Base-by-base conservation (phyloP, 2,329 filamentous ascomycete genomes). In the Alternaria viburni region DNA sequence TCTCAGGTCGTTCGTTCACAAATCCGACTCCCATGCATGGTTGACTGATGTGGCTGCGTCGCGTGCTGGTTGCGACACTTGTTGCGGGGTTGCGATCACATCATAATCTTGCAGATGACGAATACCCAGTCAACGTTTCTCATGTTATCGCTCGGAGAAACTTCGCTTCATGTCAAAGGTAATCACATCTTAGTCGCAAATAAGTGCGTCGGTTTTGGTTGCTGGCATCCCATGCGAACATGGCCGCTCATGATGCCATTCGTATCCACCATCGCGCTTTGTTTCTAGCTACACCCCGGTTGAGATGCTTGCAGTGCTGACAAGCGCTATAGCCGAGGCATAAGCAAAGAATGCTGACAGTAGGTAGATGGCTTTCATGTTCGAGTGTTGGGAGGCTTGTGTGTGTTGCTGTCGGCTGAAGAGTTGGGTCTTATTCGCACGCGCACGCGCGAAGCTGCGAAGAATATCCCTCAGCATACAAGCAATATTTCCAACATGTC, bases 51-150 rank as follows among this genome's bases (percentile, higher is more conserved):
- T 25, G 44, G 36, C 45, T 43, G 51, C 23, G 32, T 64, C 44
- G 52, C 60, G 64, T 65, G 61, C 51, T 54, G 45, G 21, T 62
- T 47, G 51, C 50, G 43, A 62, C 19, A 36, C 60, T 26, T 66
- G 68, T 76, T 79, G 76, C 76, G 76, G 76, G 77, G 76, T 79
- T 57, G 36, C 36, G 63, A 78, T 75, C 76, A 76, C 76, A 68
- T 76, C 76, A 79, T 76, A 62, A 17, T 30, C 69, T 66, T 69
- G 67, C 64, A 65, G 59, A 79, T 79, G 70, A 70, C 76, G 76
- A 69, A 64, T 68, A 54, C 30, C 71, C 69, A 72, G 62, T 74
- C 51, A 74, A 67, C 66, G 65, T 58, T 55, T 57, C 45, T 43
- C 56, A 13, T 51, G 59, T 71, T 75, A 76, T 77, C 74, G 36